Percentiles rank a stretch among this genome's conserved stretches.
These are phyloP conservation scores for Eimeria nieschulzi DNA, from an alignment of 169 alveolate species.

Conservation along the genomic window DNA sequence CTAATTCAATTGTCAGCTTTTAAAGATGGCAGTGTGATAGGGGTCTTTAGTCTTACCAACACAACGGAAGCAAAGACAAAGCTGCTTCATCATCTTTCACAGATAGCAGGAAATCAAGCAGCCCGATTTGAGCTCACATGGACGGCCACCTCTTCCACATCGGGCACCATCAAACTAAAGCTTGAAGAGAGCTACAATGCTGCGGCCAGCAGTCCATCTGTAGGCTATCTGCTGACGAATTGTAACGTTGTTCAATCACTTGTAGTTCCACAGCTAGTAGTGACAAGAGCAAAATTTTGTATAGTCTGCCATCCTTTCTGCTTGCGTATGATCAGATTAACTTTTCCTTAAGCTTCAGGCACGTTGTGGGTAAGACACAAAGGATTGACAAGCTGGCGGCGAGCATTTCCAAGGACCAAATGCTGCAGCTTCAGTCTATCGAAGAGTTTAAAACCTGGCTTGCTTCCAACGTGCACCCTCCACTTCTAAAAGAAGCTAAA, in stretches of 20 bases:
- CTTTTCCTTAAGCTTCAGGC: not conserved
- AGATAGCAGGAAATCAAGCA: constrained; percentile 19
- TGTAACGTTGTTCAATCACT: too few relatives aligned
- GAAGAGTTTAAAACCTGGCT: constrained; percentile 40
- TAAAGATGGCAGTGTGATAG: constrained; percentile 34
- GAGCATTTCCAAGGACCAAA: constrained; percentile 13
- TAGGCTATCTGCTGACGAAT: not conserved
- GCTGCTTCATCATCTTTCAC: constrained; percentile 41
- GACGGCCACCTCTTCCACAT: constrained; percentile 39
- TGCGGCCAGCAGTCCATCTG: constrained; percentile 61
- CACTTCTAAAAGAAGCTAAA: constrained; percentile 14
- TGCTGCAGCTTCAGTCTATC: not conserved
- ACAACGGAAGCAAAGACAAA: constrained; percentile 37
- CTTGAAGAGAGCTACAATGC: constrained; percentile 50
- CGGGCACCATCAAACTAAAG: constrained; percentile 30
- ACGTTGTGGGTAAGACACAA: constrained; percentile 50
- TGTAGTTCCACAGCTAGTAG: too few relatives aligned
- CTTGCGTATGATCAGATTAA: constrained; percentile 1
- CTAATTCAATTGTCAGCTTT: constrained; percentile 50
- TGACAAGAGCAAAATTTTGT: too few relatives aligned
- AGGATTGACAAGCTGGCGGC: constrained; percentile 44
- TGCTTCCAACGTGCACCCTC: constrained; percentile 47
- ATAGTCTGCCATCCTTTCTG: too few relatives aligned
- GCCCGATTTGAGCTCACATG: constrained; percentile 55
- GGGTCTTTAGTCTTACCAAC: constrained; percentile 42